Percentiles rank a stretch among this genome's conserved stretches.
phyloP scores from a whole-genome alignment of 2,329 filamentous ascomycete genomes.

The Mycocentrospora acerina region DNA sequence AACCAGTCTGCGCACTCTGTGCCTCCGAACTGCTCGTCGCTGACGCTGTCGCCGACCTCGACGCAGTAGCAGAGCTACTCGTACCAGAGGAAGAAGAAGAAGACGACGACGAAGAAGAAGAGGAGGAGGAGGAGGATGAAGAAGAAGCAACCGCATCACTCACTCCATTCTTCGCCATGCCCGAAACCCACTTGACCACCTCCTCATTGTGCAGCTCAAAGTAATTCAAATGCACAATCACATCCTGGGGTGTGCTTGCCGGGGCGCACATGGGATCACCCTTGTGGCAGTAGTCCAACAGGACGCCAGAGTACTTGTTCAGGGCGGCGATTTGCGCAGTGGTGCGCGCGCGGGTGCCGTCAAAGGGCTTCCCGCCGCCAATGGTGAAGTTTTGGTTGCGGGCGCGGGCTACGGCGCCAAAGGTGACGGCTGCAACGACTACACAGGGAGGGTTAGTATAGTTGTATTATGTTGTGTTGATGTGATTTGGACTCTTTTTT shows the following conservation, averaged over 20 bases:
- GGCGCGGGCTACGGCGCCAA: slow-evolving; percentile 27
- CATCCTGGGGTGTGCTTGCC: slow-evolving; percentile 54
- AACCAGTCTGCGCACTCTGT: slow-evolving; percentile 7
- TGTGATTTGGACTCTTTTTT: background rate
- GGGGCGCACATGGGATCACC: slow-evolving; percentile 64
- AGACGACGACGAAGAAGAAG: background rate
- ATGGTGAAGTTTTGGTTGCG: slow-evolving; percentile 26
- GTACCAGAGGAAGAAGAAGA: too few relatives aligned
- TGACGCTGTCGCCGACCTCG: background rate
- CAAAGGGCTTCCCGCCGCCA: slow-evolving; percentile 21
- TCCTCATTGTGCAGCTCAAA: slow-evolving; percentile 40
- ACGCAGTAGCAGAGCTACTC: background rate
- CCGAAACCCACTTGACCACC: slow-evolving; percentile 18
- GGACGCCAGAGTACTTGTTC: slow-evolving; percentile 37
- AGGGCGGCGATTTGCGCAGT: slow-evolving; percentile 17
- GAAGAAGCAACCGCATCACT: too few relatives aligned
- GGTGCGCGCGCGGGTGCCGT: slow-evolving; percentile 24
- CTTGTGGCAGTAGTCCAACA: slow-evolving; percentile 65
- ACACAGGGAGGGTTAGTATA: slow-evolving; percentile 2
- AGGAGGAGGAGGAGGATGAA: background rate
- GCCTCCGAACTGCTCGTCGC: slow-evolving; percentile 11
- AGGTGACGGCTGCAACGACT: slow-evolving; percentile 30
- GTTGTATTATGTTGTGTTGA: background rate
- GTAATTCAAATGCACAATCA: slow-evolving; percentile 61
- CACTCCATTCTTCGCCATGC: slow-evolving; percentile 13